These are phyloP conservation scores for Pythium guiyangense DNA, from an alignment of 352 stramenopile genomes.

Conservation along the genomic window DNA sequence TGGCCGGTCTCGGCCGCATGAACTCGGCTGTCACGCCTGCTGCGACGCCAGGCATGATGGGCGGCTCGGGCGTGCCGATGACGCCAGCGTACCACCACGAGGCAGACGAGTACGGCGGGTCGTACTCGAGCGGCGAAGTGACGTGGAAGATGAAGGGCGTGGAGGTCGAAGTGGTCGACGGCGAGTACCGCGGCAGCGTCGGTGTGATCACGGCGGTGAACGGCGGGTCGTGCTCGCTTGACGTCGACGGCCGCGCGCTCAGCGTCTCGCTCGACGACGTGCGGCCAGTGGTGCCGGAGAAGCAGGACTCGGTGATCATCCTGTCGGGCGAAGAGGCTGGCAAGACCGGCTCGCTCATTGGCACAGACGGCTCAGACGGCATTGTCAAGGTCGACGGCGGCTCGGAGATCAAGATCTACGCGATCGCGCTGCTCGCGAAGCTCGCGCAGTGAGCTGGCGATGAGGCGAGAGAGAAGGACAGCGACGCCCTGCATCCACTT, in stretches of 20 bases:
- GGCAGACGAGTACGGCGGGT: slow-evolving; percentile 32
- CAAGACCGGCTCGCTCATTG: slow-evolving; percentile 80
- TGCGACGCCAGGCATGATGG: slow-evolving; percentile 72
- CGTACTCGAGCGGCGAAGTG: slow-evolving; percentile 48
- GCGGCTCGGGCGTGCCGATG: slow-evolving; percentile 59
- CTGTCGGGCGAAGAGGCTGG: slow-evolving; percentile 82
- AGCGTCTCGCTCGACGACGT: slow-evolving; percentile 62
- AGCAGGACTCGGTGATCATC: slow-evolving; percentile 87
- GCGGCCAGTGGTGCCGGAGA: slow-evolving; percentile 76
- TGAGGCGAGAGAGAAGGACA: neutral
- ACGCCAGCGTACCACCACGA: slow-evolving; percentile 68
- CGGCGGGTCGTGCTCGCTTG: slow-evolving; percentile 68
- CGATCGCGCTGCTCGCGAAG: slow-evolving; percentile 77
- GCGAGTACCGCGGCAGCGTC: slow-evolving; percentile 62
- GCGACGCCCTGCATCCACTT: neutral
- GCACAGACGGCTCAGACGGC: slow-evolving; percentile 80
- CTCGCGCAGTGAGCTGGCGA: slow-evolving; percentile 56
- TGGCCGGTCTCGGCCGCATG: slow-evolving; percentile 53
- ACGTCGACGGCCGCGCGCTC: slow-evolving; percentile 72
- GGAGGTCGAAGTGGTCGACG: slow-evolving; percentile 69
- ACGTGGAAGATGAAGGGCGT: slow-evolving; percentile 89
- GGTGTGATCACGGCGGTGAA: slow-evolving; percentile 75
- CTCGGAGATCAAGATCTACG: slow-evolving; percentile 90
- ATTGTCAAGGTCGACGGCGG: slow-evolving; percentile 88
- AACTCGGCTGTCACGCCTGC: slow-evolving; percentile 58